Base-by-base conservation (phyloP, 257 asterid genomes). In the Hygrophila difformis region DNA sequence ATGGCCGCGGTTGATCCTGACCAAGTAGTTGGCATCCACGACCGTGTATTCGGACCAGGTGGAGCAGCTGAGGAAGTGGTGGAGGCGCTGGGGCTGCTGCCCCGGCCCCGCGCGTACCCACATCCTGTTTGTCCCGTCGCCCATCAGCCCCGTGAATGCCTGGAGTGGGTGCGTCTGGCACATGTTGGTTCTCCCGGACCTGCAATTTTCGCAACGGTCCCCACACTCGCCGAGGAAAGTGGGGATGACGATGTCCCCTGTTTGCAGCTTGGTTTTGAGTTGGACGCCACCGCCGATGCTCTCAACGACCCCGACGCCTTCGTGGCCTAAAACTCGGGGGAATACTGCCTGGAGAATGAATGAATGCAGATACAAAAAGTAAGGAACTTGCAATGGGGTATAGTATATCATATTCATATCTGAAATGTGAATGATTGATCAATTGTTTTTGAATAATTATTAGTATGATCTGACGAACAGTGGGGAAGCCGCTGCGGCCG, bases 31-130 rank as follows among this genome's bases (percentile, higher is more conserved):
- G 16, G 62, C 72, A 2, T 72, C 76, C 5, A 67, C 56, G 4
- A 64, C 69, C 0, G 69, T 64, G 72, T 67, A 72, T 22, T 72
- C 65, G 1, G 79, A 72, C 79, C 75, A 68, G 15, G 79, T 72
- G 56, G 79, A 72, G 64, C 79, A 72, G 24, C 79, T 72, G 3
- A 72, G 53, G 56, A 59, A 49, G 60, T 72, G 79, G 15, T 72
- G 55, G 22, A 72, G 53, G 1, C 14, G 49, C 17, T 68, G 64
- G n/a, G n/a, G n/a, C n/a, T n/a, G n/a, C n/a, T n/a, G n/a, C n/a
- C n/a, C n/a, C n/a, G n/a, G n/a, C n/a, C n/a, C n/a, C 15, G 56
- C 69, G 2, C 17, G 39, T 1, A 48, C 17, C 6, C 38, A 16
- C 79, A 72, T 67, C 33, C 79, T 51, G 18, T 66, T 54, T 3